These are phyloP conservation scores for Poterioochromonas sp. DNA, from an alignment of 352 stramenopile species.

Conservation along the genomic window DNA sequence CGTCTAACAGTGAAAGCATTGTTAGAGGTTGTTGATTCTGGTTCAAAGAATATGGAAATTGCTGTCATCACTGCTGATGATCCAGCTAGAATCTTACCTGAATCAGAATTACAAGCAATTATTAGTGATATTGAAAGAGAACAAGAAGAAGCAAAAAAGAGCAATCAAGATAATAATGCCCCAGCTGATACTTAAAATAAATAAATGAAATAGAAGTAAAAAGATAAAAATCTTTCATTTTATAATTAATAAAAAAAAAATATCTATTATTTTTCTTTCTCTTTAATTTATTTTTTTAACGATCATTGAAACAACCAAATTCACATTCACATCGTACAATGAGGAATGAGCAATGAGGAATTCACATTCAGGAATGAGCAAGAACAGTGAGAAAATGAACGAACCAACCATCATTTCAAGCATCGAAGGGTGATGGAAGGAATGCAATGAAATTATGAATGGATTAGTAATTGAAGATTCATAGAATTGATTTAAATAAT, in stretches of 20 bases:
- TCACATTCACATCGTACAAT: too few species aligned
- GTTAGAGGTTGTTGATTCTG: constrained; percentile 78
- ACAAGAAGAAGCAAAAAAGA: constrained; percentile 35
- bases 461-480: neutral
- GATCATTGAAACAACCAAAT: too few species aligned
- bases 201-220: constrained; percentile 32
- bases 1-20: constrained; percentile 86
- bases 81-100: constrained; percentile 26
- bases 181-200: constrained; percentile 21
- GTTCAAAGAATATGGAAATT: constrained; percentile 98
- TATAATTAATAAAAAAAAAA: constrained; percentile 27
- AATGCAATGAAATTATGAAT: neutral
- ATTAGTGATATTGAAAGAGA: constrained; percentile 37
- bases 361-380: too few species aligned
- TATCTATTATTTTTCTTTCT: neutral
- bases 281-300: neutral
- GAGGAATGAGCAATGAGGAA: too few species aligned
- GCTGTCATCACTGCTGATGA: constrained; percentile 61
- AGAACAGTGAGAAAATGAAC: neutral
- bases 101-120: constrained; percentile 33
- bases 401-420: neutral
- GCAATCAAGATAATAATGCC: neutral
- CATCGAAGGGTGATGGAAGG: neutral
- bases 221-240: constrained; percentile 27
- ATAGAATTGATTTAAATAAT: neutral